Percentiles rank a stretch among this genome's conserved stretches.
Evolutionary conservation across 495 filamentous ascomycete genomes (phyloP).

Genomic region (Hypoxylon intermedium): DNA sequence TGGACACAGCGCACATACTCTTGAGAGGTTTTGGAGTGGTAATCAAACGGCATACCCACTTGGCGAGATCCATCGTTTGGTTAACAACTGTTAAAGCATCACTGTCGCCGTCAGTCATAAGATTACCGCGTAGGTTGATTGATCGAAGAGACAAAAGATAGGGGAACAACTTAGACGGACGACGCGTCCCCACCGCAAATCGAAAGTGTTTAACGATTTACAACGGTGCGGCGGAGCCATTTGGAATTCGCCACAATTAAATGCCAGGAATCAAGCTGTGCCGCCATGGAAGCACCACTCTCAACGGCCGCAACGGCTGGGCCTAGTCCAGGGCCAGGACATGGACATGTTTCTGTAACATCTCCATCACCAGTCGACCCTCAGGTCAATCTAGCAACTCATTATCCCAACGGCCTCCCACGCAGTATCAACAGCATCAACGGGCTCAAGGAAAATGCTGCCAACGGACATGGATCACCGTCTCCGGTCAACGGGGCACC

Average conservation of each 20-base stretch:
- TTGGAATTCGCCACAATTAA: slow-evolving; percentile 7
- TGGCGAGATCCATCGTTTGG: no score
- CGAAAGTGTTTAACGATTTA: neutral
- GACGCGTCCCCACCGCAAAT: slow-evolving; percentile 14
- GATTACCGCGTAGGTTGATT: no score
- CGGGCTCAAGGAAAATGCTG: slow-evolving; percentile 17
- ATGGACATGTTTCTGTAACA: neutral
- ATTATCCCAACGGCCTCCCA: slow-evolving; percentile 33
- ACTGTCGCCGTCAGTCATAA: no score
- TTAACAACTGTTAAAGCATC: no score
- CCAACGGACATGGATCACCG: slow-evolving; percentile 5
- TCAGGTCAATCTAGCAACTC: slow-evolving; percentile 2
- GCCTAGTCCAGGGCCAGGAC: neutral
- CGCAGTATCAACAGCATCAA: slow-evolving; percentile 35
- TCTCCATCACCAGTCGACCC: slow-evolving; percentile 3
- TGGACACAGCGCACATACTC: neutral
- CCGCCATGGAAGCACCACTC: slow-evolving; percentile 27
- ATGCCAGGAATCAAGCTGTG: slow-evolving; percentile 12
- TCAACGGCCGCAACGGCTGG: slow-evolving; percentile 8
- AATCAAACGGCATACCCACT: no score
- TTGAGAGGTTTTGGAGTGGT: no score
- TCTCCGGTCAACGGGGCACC: neutral
- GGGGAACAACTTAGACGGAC: neutral
- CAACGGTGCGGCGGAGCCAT: slow-evolving; percentile 3
- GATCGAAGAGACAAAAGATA: no score